Conservation (phyloP, 345 rosid genomes). For the Bruguiera sexangula region DNA sequence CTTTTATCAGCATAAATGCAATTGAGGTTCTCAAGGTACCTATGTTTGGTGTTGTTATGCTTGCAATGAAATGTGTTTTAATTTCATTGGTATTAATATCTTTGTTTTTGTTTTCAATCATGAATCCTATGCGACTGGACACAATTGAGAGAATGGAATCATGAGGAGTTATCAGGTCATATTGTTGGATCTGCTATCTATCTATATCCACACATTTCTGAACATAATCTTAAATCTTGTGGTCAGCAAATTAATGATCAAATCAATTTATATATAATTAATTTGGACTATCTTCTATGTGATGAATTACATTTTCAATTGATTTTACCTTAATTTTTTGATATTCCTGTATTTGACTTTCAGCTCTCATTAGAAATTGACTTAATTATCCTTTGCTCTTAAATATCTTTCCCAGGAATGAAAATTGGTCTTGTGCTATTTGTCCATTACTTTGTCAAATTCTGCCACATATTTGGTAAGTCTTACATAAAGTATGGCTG, state of each 20-base stretch:
- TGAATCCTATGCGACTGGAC: neutral
- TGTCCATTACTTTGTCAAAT: conserved; percentile 72
- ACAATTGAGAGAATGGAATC: neutral
- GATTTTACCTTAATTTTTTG: neutral
- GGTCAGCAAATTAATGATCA: neutral
- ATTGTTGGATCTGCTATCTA: too few species aligned
- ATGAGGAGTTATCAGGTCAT: neutral
- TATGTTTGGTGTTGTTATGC: neutral
- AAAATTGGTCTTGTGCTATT: conserved; percentile 65
- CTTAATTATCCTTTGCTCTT: conserved; percentile 10
- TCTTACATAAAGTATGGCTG: conserved; percentile 54
- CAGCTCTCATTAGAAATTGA: neutral
- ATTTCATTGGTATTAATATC: neutral
- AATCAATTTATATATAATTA: neutral
- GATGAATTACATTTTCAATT: neutral
- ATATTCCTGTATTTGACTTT: too few species aligned
- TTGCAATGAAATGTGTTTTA: too few species aligned
- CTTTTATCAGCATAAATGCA: conserved; percentile 75
- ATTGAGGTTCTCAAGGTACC: conserved; percentile 90
- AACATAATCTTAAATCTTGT: neutral
- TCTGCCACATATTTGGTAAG: conserved; percentile 68
- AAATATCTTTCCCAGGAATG: conserved; percentile 45
- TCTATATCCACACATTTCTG: neutral
- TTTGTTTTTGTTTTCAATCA: neutral
- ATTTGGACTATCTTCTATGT: neutral